These are phyloP conservation scores for Tetracladium marchalianum DNA, from an alignment of 495 filamentous ascomycete genomes.

Conservation along the genomic window DNA sequence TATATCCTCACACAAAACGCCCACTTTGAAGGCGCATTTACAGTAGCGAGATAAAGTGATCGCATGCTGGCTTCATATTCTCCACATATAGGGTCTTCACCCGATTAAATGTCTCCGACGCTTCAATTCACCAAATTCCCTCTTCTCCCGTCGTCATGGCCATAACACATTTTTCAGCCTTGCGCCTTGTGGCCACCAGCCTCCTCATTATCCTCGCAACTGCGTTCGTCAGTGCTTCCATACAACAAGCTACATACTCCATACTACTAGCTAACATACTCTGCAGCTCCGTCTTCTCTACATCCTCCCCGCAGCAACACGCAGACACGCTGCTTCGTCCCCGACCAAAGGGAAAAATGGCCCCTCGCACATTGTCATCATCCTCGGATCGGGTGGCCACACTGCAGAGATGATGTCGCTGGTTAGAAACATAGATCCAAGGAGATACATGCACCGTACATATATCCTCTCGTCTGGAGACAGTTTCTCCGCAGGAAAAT, in stretches of 20 bases:
- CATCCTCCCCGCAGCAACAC: conserved; percentile 29
- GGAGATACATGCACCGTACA: conserved; percentile 54
- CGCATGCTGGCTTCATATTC: too few species aligned
- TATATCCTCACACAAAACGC: too few species aligned
- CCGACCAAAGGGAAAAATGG: conserved; percentile 17
- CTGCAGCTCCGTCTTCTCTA: conserved; percentile 39
- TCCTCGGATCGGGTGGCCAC: conserved; percentile 90
- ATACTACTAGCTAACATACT: conserved; percentile 3
- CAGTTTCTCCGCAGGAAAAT: conserved; percentile 56
- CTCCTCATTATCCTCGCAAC: conserved; percentile 9
- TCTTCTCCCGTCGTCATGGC: conserved; percentile 10
- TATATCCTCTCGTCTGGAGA: conserved; percentile 78
- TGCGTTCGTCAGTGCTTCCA: conserved; percentile 11
- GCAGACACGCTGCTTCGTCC: conserved; percentile 12
- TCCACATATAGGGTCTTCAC: too few species aligned
- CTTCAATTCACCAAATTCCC: too few species aligned
- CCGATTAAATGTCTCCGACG: too few species aligned
- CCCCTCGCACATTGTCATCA: conserved; percentile 61
- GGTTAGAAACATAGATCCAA: conserved; percentile 38
- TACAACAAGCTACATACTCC: neutral
- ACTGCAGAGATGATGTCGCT: conserved; percentile 88
- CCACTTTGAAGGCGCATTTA: too few species aligned
- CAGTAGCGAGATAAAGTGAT: too few species aligned
- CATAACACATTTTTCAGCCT: conserved; percentile 10
- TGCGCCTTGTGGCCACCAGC: conserved; percentile 6